These are phyloP conservation scores for Rhododendron ferrugineum DNA, from an alignment of 148 eudicot species.

Conservation along the genomic window DNA sequence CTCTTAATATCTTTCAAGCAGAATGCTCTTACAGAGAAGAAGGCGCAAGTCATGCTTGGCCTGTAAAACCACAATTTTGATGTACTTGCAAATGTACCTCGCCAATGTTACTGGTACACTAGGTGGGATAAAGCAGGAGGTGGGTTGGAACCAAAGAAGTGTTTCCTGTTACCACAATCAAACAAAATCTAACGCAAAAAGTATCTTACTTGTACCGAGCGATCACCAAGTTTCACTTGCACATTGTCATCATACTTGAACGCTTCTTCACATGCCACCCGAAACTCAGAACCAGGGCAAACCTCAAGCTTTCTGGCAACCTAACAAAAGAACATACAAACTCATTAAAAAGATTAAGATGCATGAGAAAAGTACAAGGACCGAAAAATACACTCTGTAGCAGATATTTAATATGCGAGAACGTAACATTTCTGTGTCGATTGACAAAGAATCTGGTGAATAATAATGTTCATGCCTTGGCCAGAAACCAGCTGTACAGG, in stretches of 20 bases:
- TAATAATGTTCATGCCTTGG: constrained; percentile 54
- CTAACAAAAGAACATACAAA: constrained; percentile 19
- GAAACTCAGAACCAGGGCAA: constrained; percentile 93
- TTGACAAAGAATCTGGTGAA: background rate
- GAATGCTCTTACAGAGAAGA: background rate
- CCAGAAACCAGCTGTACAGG: constrained; percentile 96
- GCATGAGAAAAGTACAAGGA: background rate
- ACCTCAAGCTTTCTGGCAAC: constrained; percentile 91
- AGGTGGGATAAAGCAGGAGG: background rate
- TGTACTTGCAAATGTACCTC: background rate
- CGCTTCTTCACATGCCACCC: constrained; percentile 94
- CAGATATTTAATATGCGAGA: too few relatives aligned
- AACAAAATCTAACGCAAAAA: background rate
- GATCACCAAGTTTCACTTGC: constrained; percentile 88
- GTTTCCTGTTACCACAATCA: background rate
- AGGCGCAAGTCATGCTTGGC: background rate
- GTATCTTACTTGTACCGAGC: constrained; percentile 75
- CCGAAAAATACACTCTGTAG: too few relatives aligned
- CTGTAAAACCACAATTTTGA: background rate
- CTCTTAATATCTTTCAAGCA: background rate
- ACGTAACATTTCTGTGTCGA: background rate
- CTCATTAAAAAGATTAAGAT: background rate
- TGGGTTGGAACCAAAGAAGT: background rate
- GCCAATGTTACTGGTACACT: background rate
- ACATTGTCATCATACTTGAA: constrained; percentile 64